Conservation (phyloP, 2,329 filamentous ascomycete species). For the Aphanoascus verrucosus region DNA sequence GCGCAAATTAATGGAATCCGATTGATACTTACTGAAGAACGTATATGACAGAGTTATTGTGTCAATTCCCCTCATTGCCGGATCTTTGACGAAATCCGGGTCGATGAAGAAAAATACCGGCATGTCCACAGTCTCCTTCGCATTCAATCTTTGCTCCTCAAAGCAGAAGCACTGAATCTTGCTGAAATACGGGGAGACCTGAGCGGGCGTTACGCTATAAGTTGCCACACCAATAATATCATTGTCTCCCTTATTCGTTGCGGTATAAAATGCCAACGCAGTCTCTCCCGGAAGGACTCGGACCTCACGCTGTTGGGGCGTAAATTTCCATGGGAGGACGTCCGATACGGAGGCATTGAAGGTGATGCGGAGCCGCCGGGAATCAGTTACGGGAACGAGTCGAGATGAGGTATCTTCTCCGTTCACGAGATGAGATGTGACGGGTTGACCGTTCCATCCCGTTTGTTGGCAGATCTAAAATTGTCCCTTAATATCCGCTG, state of each 20-base stretch:
- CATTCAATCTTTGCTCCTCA: constrained; percentile 87
- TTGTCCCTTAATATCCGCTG: not conserved
- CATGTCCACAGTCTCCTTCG: constrained; percentile 97
- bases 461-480: constrained; percentile 42
- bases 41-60: constrained; percentile 95
- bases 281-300: constrained; percentile 92
- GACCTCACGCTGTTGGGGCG: constrained; percentile 92
- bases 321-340: constrained; percentile 93
- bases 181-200: constrained; percentile 95
- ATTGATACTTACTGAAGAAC: constrained; percentile 72
- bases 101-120: constrained; percentile 99
- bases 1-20: constrained; percentile 13
- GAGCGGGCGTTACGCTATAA: constrained; percentile 90
- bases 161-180: constrained; percentile 99
- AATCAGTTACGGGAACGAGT: constrained; percentile 66
- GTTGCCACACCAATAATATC: constrained; percentile 98
- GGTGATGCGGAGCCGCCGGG: constrained; percentile 81
- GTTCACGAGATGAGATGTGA: constrained; percentile 62
- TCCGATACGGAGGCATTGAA: constrained; percentile 95
- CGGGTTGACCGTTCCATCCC: constrained; percentile 82
- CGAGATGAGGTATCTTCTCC: constrained; percentile 58
- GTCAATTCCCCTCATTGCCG: constrained; percentile 87
- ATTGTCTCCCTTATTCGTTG: constrained; percentile 76
- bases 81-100: constrained; percentile 82
- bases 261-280: constrained; percentile 92